Percentiles rank a stretch among this genome's conserved stretches.
phyloP scores from a whole-genome alignment of 2,329 filamentous ascomycete species.

The Aspergillus pseudonomiae region DNA sequence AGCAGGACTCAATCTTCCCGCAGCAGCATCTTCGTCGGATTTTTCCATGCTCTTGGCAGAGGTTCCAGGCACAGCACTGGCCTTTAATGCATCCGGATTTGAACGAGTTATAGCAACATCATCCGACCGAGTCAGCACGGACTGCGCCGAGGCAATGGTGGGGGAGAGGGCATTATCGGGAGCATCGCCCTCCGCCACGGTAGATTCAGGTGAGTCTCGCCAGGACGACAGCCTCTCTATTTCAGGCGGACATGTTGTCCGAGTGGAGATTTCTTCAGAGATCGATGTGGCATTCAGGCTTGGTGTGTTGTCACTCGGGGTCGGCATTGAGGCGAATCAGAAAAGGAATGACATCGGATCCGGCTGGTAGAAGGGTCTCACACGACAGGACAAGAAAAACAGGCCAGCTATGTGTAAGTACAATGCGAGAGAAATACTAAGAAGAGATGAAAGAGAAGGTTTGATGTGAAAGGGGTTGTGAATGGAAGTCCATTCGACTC shows the following conservation, averaged over 20 bases:
- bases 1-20: constrained; percentile 36
- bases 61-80: constrained; percentile 23
- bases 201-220: constrained; percentile 35
- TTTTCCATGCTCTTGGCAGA: constrained; percentile 29
- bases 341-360: constrained; percentile 40
- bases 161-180: constrained; percentile 34
- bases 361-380: constrained; percentile 15
- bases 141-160: constrained; percentile 26
- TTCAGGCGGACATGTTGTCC: constrained; percentile 56
- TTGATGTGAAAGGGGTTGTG: constrained; percentile 15
- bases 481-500: constrained; percentile 11
- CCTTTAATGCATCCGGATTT: constrained; percentile 29
- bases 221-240: constrained; percentile 36
- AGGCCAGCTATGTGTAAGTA: constrained; percentile 18
- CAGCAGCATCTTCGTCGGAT: constrained; percentile 36
- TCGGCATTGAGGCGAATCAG: constrained; percentile 54
- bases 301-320: constrained; percentile 49
- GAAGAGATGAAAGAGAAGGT: constrained; percentile 3
- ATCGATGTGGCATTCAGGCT: constrained; percentile 46
- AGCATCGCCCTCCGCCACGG: constrained; percentile 26
- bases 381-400: constrained; percentile 1
- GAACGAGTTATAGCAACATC: constrained; percentile 28
- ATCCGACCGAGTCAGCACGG: constrained; percentile 31
- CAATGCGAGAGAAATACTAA: constrained; percentile 13
- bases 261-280: constrained; percentile 48